Conservation (phyloP, 805 yeast species). For the Priceomyces castillae region DNA sequence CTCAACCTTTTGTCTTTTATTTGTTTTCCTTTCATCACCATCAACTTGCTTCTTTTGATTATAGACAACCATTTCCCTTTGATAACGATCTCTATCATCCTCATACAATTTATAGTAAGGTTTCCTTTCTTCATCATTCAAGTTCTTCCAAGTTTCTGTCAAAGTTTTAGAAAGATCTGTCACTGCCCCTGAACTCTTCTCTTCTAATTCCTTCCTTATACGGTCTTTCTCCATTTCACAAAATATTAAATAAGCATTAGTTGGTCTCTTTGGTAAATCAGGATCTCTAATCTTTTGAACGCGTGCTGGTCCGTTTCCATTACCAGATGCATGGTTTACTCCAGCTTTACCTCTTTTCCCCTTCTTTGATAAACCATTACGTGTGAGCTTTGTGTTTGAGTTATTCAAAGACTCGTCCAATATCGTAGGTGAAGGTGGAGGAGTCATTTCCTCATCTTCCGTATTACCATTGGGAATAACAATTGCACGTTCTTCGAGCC, state of each 20-base stretch:
- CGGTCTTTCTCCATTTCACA: conserved; percentile 84
- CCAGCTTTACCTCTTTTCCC: conserved; percentile 17
- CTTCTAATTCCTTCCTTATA: conserved; percentile 56
- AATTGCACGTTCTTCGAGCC: conserved; percentile 60
- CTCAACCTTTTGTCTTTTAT: conserved; percentile 14
- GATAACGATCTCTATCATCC: conserved; percentile 74
- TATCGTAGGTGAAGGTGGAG: conserved; percentile 39
- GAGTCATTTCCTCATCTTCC: conserved; percentile 34
- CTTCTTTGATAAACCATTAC: conserved; percentile 18
- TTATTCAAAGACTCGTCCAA: conserved; percentile 30
- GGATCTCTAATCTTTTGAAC: conserved; percentile 64
- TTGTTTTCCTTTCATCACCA: conserved; percentile 8
- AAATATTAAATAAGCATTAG: conserved; percentile 83
- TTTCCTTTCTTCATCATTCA: conserved; percentile 64
- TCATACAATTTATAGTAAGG: conserved; percentile 75
- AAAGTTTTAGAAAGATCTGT: conserved; percentile 72
- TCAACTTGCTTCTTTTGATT: conserved; percentile 26
- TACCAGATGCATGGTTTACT: conserved; percentile 17
- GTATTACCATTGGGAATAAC: conserved; percentile 24
- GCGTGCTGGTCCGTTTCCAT: conserved; percentile 21
- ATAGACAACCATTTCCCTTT: conserved; percentile 64
- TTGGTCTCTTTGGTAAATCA: conserved; percentile 81
- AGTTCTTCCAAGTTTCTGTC: conserved; percentile 81
- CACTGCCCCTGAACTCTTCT: conserved; percentile 45
- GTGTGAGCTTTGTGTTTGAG: conserved; percentile 18